A percentile compares a stretch with the other conserved stretches of the same genome.
Conservation (phyloP, 192 early-diverging fungal species). For the Glomus cerebriforme region DNA sequence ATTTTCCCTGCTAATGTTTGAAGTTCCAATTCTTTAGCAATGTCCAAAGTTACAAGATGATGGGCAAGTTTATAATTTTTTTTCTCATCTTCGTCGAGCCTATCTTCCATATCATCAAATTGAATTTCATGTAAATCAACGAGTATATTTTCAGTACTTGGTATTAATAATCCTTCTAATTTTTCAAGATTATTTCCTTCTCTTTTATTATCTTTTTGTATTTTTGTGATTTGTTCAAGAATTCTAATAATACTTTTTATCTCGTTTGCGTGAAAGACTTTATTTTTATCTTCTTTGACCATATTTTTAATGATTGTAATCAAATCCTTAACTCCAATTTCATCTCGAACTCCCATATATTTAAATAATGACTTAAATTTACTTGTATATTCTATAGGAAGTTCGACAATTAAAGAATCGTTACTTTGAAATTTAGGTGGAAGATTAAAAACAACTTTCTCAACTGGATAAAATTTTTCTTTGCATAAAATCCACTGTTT, state of each 20-base stretch:
- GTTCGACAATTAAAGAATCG: not conserved
- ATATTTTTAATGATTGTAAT: not conserved
- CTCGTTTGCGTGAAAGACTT: not conserved
- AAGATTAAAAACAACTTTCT: not conserved
- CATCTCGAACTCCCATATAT: not conserved
- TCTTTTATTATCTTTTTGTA: not conserved
- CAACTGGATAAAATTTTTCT: not conserved
- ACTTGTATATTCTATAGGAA: not conserved
- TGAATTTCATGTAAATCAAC: constrained; percentile 6
- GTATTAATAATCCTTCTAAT: constrained; percentile 7
- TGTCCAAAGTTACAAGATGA: not conserved
- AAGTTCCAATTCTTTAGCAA: not conserved
- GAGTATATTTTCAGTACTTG: not conserved
- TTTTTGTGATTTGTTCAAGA: constrained; percentile 8
- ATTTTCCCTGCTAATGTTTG: not conserved
- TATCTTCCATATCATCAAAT: not conserved
- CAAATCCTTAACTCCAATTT: not conserved
- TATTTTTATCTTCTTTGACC: not conserved
- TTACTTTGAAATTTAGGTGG: not conserved
- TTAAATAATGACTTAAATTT: not conserved
- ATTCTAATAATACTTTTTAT: not conserved
- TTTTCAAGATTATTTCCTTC: not conserved
- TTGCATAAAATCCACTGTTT: not conserved
- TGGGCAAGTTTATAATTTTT: not conserved
- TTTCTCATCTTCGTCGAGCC: not conserved